Conservation (phyloP, 2,329 filamentous ascomycete species). For the Cryphonectria parasitica region DNA sequence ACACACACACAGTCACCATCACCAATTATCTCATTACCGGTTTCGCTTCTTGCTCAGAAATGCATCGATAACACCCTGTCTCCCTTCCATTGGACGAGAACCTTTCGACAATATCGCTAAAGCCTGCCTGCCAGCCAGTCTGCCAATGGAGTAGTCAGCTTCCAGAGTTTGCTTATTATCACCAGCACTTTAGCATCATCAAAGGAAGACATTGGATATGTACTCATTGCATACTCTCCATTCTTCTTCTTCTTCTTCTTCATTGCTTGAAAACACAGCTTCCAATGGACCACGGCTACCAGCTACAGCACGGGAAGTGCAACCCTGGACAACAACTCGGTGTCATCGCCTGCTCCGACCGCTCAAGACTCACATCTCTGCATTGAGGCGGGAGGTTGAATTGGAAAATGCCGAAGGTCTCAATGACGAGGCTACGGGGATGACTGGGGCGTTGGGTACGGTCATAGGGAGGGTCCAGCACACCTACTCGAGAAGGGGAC, state of each 20-base stretch:
- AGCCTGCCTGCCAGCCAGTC: background rate
- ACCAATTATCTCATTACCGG: background rate
- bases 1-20: background rate
- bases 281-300: background rate
- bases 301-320: constrained; percentile 25
- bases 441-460: background rate
- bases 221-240: constrained; percentile 8
- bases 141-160: background rate
- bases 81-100: background rate
- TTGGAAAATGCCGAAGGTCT: constrained; percentile 24
- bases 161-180: background rate
- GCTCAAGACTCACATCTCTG: constrained; percentile 47
- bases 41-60: background rate
- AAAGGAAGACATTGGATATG: constrained; percentile 10
- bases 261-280: constrained; percentile 1
- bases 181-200: constrained; percentile 1
- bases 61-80: background rate
- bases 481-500: constrained; percentile 30
- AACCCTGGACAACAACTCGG: constrained; percentile 52
- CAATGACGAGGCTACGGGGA: constrained; percentile 9
- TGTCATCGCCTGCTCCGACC: constrained; percentile 53
- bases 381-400: constrained; percentile 42
- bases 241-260: background rate
- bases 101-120: background rate
- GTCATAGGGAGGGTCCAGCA: constrained; percentile 15